Base-by-base conservation (phyloP, 2,329 filamentous ascomycete genomes). In the Monosporascus sp. region DNA sequence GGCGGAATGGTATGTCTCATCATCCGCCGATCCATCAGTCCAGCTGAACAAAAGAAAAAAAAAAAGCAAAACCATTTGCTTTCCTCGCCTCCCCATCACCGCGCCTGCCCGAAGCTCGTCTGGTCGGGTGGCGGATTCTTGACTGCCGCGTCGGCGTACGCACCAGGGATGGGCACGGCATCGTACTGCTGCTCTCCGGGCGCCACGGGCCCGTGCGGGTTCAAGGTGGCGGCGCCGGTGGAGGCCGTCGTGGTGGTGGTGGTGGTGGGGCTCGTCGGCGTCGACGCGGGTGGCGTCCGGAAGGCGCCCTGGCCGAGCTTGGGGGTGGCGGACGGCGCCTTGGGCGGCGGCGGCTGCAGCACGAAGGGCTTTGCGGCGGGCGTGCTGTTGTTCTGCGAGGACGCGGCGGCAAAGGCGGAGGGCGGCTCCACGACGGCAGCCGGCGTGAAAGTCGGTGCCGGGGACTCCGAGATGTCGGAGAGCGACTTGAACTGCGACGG, bases 101-200 rank as follows among this genome's bases (percentile, higher is more conserved):
- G 64, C 53, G 57, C 60, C n/a, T 65, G 50, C 16, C 75, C 71
- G 59, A 80, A 81, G 24, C 62, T 68, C 14, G 70, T 72, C 65
- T 77, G 75, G 43, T 61, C 68, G 8, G 74, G 72, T 35, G 74
- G 74, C 37, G 80, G 78, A 63, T 75, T 80, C 70, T 75, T 79
- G 52, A 83, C 62, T 6, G 76, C 76, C 54, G 76, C 76, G 48
- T 78, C 80, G 7, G 80, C 76, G 67, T 97, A 97, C 0, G 91
- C 89, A 6, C 88, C 89, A 0, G 93, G 93, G 55, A 97, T 96
- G 1, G 92, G 90, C 35, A 97, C 93, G 22, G 87, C 76, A 14
- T 86, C 92, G 70, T 96, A 97, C 48, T 85, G 84, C 63, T 88
- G 84, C 78, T 97, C 93, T 48, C 91, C 88, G 0, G 88, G 85